phyloP scores from a whole-genome alignment of 768 basidiomycete species.

The Lyophyllum atratum region DNA sequence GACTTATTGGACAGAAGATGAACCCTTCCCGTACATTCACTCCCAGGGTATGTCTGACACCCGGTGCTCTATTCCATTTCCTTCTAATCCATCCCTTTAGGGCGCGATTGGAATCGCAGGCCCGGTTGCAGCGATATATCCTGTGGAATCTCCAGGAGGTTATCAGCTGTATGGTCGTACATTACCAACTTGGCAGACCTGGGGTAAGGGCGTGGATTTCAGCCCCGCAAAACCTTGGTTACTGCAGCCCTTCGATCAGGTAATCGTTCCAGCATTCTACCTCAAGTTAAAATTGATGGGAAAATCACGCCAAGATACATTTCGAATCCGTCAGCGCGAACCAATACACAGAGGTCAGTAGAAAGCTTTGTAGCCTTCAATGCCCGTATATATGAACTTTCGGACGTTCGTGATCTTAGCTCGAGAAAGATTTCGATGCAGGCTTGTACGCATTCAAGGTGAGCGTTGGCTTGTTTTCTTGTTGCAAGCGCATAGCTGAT shows the following conservation, averaged over 20 bases:
- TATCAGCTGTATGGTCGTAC: conserved; percentile 68
- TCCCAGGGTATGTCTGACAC: conserved; percentile 44
- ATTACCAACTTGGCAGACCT: conserved; percentile 65
- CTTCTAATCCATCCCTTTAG: conserved; percentile 24
- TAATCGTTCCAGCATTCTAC: conserved; percentile 15
- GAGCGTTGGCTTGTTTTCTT: neutral
- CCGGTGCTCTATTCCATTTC: neutral
- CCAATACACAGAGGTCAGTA: conserved; percentile 47
- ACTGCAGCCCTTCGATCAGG: conserved; percentile 64
- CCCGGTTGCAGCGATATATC: conserved; percentile 65
- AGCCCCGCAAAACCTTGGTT: conserved; percentile 56
- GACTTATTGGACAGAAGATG: conserved; percentile 72
- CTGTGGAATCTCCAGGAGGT: conserved; percentile 59
- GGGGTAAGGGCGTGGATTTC: conserved; percentile 55
- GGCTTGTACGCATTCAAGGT: conserved; percentile 57
- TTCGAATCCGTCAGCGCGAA: conserved; percentile 51
- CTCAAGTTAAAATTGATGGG: no score
- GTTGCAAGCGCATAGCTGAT: conserved; percentile 8
- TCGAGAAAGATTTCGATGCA: conserved; percentile 52
- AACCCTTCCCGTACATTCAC: conserved; percentile 72
- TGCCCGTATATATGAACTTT: no score
- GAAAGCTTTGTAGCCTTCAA: no score
- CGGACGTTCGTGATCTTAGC: no score
- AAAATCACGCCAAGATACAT: conserved; percentile 35
- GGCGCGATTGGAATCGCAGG: conserved; percentile 76